Evolutionary conservation across 2,329 filamentous ascomycete species (phyloP), one percentile per base, ranked within the genome.

Genomic region (Curvularia eragrostidis): DNA sequence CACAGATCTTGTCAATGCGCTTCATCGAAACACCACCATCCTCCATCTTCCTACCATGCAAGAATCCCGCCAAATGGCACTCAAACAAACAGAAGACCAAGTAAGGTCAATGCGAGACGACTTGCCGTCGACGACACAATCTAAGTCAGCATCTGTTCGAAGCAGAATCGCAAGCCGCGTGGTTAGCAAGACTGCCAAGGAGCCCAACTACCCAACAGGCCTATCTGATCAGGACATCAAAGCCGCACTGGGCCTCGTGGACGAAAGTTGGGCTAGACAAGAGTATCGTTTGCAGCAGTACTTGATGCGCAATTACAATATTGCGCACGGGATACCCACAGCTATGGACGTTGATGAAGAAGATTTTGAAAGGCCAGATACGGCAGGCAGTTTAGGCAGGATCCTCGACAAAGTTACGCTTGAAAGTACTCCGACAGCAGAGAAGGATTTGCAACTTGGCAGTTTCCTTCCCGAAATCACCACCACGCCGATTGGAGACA

Each of bases 1-100:
- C 62, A 90, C 87, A 0, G 86, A 88, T 50, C 77, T 90, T 6
- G 86, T 91, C 48, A 89, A 91, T 66, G 83, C 87, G 18, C 76
- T 91, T n/a, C 83, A 88, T 58, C 83, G 82, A 41, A 91, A 91
- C 67, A 83, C 81, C 2, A 85, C 84, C 0, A 73, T 91, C 1
- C 71, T 89, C 13, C 84, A 83, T 64, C 80, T 91, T 32, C 87
- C 89, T 5, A 78, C 77, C 9, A 88, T 91, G 85, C 80, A 84
- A 34, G 81, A 84, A 61, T 87, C 89, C 60, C 82, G 88, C 46
- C 79, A 81, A 23, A 81, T 84, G 63, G 85, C 88, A 3, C 82
- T 91, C 57, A 85, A 86, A 59, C 83, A 80, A 62, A 83, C 85
- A 3, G 82, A 84, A 56, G 79, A 83, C 46, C 83, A 86, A 64